Conservation (phyloP, 495 filamentous ascomycete species). For the Penicillium canescens region DNA sequence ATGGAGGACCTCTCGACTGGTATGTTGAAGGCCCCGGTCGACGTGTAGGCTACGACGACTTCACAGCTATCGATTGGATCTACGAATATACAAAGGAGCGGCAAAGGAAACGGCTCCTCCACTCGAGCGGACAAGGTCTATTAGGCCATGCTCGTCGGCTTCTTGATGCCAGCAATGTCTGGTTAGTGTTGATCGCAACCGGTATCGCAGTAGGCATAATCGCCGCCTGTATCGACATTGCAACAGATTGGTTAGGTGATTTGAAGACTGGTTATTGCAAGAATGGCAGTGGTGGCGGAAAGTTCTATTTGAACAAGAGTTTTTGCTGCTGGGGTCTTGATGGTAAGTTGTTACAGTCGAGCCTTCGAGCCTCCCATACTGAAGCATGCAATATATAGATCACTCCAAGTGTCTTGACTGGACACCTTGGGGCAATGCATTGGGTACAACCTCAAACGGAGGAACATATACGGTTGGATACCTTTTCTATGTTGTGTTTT, state of each 20-base stretch:
- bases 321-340: conserved; percentile 95
- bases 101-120: conserved; percentile 76
- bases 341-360: conserved; percentile 38
- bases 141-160: conserved; percentile 70
- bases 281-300: conserved; percentile 69
- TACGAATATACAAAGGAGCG: conserved; percentile 98
- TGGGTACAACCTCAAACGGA: conserved; percentile 61
- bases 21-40: conserved; percentile 88
- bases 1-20: conserved; percentile 75
- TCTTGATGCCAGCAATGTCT: conserved; percentile 84
- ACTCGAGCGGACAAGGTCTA: conserved; percentile 66
- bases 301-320: conserved; percentile 83
- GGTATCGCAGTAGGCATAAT: conserved; percentile 80
- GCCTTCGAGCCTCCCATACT: background rate
- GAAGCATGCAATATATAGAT: conserved; percentile 37
- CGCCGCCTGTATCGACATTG: conserved; percentile 86
- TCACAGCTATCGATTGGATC: conserved; percentile 99
- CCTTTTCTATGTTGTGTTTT: conserved; percentile 78
- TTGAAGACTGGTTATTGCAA: conserved; percentile 90
- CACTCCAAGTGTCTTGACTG: conserved; percentile 77
- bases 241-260: conserved; percentile 93
- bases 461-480: conserved; percentile 83
- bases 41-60: conserved; percentile 91
- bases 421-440: conserved; percentile 77
- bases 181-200: conserved; percentile 79